Percentiles rank a stretch among this genome's conserved stretches.
phyloP scores from a whole-genome alignment of 495 filamentous ascomycete genomes.

The Chaetomium cochliodes region DNA sequence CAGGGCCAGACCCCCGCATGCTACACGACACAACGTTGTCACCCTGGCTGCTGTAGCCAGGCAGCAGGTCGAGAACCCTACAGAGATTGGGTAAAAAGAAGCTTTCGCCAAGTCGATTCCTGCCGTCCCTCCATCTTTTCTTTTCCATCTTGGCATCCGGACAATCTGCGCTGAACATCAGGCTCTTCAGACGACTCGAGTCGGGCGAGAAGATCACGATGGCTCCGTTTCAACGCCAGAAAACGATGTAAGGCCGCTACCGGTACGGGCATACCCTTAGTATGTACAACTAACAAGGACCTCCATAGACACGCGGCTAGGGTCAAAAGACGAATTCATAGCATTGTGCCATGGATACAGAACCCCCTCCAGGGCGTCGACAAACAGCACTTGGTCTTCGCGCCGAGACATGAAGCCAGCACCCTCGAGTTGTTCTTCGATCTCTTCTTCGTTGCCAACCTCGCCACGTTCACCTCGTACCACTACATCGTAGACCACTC shows the following conservation, averaged over 20 bases:
- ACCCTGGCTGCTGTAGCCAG: neutral
- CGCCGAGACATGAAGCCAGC: conserved; percentile 49
- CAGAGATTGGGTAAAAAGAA: conserved; percentile 1
- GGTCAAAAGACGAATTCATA: conserved; percentile 25
- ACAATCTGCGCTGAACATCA: neutral
- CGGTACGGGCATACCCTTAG: no score
- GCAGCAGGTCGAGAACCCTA: neutral
- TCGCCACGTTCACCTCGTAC: conserved; percentile 57
- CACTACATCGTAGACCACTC: conserved; percentile 45
- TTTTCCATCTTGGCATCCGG: neutral
- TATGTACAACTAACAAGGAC: no score
- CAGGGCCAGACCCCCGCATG: no score
- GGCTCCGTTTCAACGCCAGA: neutral
- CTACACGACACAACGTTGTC: neutral
- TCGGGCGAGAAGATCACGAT: neutral
- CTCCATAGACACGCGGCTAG: conserved; percentile 10
- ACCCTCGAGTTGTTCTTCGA: conserved; percentile 60
- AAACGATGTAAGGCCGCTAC: neutral
- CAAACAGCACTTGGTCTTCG: conserved; percentile 29
- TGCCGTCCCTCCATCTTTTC: neutral
- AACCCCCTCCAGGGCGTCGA: conserved; percentile 32
- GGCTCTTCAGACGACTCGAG: neutral
- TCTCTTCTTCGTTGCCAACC: conserved; percentile 60
- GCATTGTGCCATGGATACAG: conserved; percentile 28
- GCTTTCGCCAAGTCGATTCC: neutral